Conservation (phyloP, 345 rosid species). For the Lumnitzera littorea region DNA sequence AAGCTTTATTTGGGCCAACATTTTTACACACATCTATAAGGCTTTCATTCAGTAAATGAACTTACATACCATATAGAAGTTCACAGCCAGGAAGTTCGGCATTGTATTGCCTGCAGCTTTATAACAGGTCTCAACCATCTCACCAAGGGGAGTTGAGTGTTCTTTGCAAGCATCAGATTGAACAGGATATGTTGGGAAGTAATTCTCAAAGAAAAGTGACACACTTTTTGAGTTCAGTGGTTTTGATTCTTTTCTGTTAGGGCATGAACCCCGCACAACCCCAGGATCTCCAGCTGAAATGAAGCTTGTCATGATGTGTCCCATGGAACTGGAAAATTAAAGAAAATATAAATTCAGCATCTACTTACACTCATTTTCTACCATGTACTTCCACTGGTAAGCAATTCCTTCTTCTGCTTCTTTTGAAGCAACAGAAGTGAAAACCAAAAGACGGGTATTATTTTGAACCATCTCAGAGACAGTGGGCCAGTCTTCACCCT, state of each 20-base stretch:
- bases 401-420: conserved; percentile 98
- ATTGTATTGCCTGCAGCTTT: conserved; percentile 71
- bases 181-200: conserved; percentile 81
- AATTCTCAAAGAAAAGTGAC: conserved; percentile 81
- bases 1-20: no score
- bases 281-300: conserved; percentile 97
- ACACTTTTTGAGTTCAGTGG: conserved; percentile 60
- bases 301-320: no score
- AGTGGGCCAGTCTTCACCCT: conserved; percentile 95
- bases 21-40: not conserved
- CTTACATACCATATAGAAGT: conserved; percentile 82
- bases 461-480: conserved; percentile 83
- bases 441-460: conserved; percentile 76
- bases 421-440: conserved; percentile 86
- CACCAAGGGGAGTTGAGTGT: conserved; percentile 72
- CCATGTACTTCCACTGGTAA: conserved; percentile 88
- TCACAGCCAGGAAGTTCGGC: conserved; percentile 93
- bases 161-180: conserved; percentile 88
- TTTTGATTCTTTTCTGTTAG: conserved; percentile 76
- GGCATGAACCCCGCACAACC: conserved; percentile 75
- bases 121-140: conserved; percentile 84
- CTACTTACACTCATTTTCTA: conserved; percentile 77
- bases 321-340: not conserved
- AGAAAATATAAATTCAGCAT: conserved; percentile 1
- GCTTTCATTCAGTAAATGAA: not conserved